These are phyloP conservation scores for Fraxinus ornus DNA, from an alignment of 305 asterid genomes.

Conservation along the genomic window DNA sequence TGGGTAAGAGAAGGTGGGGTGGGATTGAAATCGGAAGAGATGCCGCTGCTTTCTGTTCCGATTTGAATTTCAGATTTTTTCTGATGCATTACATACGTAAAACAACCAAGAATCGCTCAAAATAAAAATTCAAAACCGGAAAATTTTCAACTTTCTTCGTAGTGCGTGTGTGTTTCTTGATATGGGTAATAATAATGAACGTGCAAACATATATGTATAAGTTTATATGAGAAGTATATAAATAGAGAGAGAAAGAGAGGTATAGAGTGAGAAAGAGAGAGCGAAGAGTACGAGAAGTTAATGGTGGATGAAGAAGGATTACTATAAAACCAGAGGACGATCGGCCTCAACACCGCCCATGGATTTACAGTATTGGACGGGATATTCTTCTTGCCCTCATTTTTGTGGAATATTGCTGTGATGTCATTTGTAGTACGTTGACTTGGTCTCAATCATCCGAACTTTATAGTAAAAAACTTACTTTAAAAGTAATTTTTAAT, in stretches of 20 bases:
- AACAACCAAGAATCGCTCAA: not conserved
- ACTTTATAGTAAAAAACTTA: not conserved
- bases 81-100: slow-evolving; percentile 16
- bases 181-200: not conserved
- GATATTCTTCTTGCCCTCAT: not conserved
- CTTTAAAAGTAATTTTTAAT: too few relatives aligned
- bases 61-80: slow-evolving; percentile 23
- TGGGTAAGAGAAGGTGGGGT: slow-evolving; percentile 63
- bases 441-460: not conserved
- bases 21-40: slow-evolving; percentile 47
- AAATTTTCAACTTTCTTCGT: not conserved
- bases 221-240: not conserved
- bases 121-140: not conserved
- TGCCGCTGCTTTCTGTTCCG: slow-evolving; percentile 19
- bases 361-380: not conserved
- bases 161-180: not conserved
- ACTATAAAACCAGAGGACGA: slow-evolving; percentile 19
- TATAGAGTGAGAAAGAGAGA: not conserved
- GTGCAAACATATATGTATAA: not conserved
- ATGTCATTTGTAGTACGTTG: not conserved
- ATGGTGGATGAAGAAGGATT: not conserved
- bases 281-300: slow-evolving; percentile 9
- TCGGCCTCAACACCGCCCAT: not conserved
- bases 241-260: not conserved
- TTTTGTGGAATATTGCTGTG: not conserved